Evolutionary conservation across 164 flowering plant species (phyloP), one percentile per base, ranked within the genome.

Genomic region (Warburgia ugandensis): DNA sequence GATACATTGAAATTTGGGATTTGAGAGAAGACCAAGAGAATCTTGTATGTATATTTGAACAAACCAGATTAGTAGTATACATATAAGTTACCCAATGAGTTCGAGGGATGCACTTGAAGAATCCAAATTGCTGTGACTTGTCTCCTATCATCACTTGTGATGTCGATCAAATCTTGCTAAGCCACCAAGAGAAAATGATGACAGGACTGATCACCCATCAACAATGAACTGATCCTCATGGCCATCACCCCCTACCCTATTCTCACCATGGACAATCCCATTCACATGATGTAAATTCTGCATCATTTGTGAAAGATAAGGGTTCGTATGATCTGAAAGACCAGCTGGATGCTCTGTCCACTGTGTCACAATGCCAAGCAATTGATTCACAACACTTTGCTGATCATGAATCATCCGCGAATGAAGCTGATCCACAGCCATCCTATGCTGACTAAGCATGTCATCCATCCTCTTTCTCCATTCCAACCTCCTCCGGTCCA

Each of bases 191-290:
- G n/a, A n/a, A n/a, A n/a, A n/a, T n/a, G n/a, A n/a, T n/a, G n/a
- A n/a, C n/a, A 12, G 22, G 6, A 25, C 9, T 22, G 17, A 27
- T 73, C 58, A 81, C 30, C 76, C 86, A 72, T 86, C 95, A 40
- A 86, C 94, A 61, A 90, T 86, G 61, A 82, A 90, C 61, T 90
- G 86, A 46, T 90, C 97, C 52, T 90, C 97, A 64, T 76, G 95
- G 53, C 72, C 74, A 52, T 82, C 94, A 22, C 70, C 91, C 1
- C 77, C 88, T 49, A 83, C 89, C 61, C 87, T 66, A 17, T 74
- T 52, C 50, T 84, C 97, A 3, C 74, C 84, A 53, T 84, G 90
- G 59, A 84, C 83, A 54, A 89, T 78, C 25, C 81, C 90, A 72
- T 71, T 84, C 50, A 78, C 86, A 67, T 84, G 92, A 59, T 86